Evolutionary conservation across 1,284 basidiomycete species (phyloP), one percentile per base, ranked within the genome.

Genomic region (Mixia osmundae): DNA sequence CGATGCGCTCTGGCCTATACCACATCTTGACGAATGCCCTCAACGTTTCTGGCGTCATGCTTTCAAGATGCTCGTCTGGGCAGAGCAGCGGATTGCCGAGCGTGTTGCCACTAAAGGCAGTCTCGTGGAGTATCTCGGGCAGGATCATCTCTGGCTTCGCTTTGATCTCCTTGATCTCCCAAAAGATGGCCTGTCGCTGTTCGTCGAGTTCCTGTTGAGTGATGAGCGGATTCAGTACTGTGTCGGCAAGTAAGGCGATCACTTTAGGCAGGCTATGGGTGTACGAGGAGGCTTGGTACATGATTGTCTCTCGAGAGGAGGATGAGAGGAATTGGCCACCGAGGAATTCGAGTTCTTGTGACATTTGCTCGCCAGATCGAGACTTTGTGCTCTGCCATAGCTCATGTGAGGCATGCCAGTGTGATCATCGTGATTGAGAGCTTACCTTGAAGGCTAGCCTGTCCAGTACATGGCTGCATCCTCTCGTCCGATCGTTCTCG

Each of bases 221-320:
- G 50, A 94, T 72, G 1, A 71, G 58, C 3, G 89, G 71, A 51
- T 85, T 71, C 38, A 76, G 65, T 37, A 83, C 74, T 5, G 87
- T 91, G 55, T 94, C 87, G 23, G 85, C 70, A 42, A 97, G 79
- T 44, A 97, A 66, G 23, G 75, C 75, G 38, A 97, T 56, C 5
- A 85, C 82, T 12, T 72, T 64, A 4, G 74, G 70, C 1, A 85
- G 77, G 29, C 72, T 72, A 46, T 74, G 65, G 47, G 82, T 73
- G 56, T 89, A 91, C 52, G 94, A 77, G 31, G 82, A 80, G 12
- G 89, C 87, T 59, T 95, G 89, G 57, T 95, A 97, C 79, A 94
- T 85, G 57, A 95, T 83, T 25, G 82, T 72, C 57, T 97, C 89
- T 31, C 89, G 67, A 4, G 82, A 78, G 10, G 82, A 82, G 6